Base-by-base conservation (phyloP, 139 green algal genomes). In the Volvox africanus region DNA sequence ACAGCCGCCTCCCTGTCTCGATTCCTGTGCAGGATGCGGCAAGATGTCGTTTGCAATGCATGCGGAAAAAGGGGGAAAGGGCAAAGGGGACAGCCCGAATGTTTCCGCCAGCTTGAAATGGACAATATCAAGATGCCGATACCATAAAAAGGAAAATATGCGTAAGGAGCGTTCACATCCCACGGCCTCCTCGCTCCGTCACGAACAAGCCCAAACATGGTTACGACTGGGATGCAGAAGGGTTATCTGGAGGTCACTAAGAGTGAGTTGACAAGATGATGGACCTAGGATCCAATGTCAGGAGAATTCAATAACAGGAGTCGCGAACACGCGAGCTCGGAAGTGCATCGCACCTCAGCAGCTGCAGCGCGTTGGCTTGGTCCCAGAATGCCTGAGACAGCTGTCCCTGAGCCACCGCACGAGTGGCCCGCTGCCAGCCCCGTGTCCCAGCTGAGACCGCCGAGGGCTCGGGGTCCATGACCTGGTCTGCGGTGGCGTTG, bases 371-470 rank as follows among this genome's bases (percentile, higher is more conserved):
- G 16, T 89, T 67, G 28, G 19, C 36, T 18, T 67, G 67, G 68
- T 89, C 84, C 84, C 84, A 89, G 84, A 89, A 89, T 35, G 84
- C 84, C 68, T 81, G 67, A 17, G 84, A 89, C 84, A 89, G 84
- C 84, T 81, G 84, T 26, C 35, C 35, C 82, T 79, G 82, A 28
- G 19, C 65, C 65, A 65, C 81, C 81, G 61, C 82, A 33, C 71
- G 24, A 6, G 32, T 33, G 1, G 81, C 65, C 32, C 9, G 65
- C 82, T 88, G 62, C 82, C 82, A 88, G 28, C 50, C 50, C 50
- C 78, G 78, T 19, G 30, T 30, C 71, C 26, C 71, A n/a, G 37
- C 21, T 12, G 79, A 24, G 22, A 13, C 79, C 17, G 22, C 37
- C 28, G 79, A 13, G 9, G 37, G 22, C 2, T 36, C 77, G 0